Evolutionary conservation across 352 stramenopile genomes (phyloP).

Genomic region (Lagenidium giganteum): DNA sequence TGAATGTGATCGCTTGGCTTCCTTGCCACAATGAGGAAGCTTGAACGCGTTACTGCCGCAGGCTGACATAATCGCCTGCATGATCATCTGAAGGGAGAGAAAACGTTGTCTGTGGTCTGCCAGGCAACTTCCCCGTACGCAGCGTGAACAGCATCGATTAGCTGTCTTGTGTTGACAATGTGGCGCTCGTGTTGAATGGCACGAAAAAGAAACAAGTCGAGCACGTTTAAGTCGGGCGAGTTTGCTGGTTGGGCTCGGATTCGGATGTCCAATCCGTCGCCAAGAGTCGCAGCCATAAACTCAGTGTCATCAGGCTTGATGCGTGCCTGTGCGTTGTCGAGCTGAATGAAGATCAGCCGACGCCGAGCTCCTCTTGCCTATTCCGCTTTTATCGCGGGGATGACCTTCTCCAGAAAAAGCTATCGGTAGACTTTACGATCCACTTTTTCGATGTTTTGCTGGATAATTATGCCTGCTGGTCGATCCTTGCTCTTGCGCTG

Average conservation of each 20-base stretch:
- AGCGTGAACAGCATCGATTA: no score
- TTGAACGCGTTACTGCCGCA: no score
- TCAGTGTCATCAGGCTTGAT: not conserved
- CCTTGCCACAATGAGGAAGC: no score
- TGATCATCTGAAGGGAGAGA: no score
- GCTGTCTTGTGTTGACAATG: no score
- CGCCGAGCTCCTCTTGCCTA: slow-evolving; percentile 1
- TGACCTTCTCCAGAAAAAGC: not conserved
- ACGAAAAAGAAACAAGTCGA: slow-evolving; percentile 8
- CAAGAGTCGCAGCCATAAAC: not conserved
- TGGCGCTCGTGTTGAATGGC: no score
- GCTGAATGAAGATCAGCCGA: slow-evolving; percentile 3
- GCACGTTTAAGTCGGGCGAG: slow-evolving; percentile 7
- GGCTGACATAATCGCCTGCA: no score
- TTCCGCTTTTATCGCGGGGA: slow-evolving; percentile 2
- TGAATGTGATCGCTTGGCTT: no score
- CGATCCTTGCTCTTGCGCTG: slow-evolving; percentile 9
- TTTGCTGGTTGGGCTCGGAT: slow-evolving; percentile 3
- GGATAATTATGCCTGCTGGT: not conserved
- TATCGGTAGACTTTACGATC: slow-evolving; percentile 6
- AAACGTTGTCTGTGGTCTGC: no score
- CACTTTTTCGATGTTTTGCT: not conserved
- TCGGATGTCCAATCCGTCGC: not conserved
- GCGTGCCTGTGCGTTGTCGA: slow-evolving; percentile 1
- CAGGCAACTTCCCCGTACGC: no score